Conservation (phyloP, 306 rosid genomes). For the Senna tora region DNA sequence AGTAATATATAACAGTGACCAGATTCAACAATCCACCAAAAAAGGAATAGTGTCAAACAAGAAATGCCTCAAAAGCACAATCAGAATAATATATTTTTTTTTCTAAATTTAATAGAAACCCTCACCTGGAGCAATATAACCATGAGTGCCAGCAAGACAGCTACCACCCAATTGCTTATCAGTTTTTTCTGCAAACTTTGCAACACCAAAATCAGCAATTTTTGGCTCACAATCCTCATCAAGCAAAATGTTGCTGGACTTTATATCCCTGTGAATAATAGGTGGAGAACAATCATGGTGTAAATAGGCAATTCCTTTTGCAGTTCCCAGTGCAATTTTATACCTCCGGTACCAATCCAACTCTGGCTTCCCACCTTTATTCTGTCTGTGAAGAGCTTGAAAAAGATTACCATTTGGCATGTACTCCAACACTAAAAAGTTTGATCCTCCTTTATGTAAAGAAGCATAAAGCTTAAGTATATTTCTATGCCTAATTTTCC, state of each 20-base stretch:
- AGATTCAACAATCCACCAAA: not conserved
- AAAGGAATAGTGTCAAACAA: constrained; percentile 6
- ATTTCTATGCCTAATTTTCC: constrained; percentile 81
- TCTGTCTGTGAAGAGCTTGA: constrained; percentile 69
- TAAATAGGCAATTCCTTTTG: constrained; percentile 86
- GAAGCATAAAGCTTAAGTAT: constrained; percentile 93
- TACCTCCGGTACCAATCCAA: constrained; percentile 83
- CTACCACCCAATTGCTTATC: constrained; percentile 56
- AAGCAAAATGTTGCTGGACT: constrained; percentile 90
- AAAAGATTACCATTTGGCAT: constrained; percentile 87
- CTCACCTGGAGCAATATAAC: constrained; percentile 96
- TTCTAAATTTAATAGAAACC: constrained; percentile 32
- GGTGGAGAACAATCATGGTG: constrained; percentile 94
- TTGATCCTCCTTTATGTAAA: constrained; percentile 68
- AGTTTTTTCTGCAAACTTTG: constrained; percentile 69
- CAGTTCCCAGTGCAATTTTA: constrained; percentile 84
- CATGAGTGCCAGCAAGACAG: constrained; percentile 88
- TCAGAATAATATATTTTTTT: not conserved
- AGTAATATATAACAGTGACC: no score
- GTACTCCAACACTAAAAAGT: constrained; percentile 83
- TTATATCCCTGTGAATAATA: constrained; percentile 86
- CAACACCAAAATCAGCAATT: constrained; percentile 96
- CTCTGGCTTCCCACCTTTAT: constrained; percentile 55
- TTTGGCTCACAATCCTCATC: constrained; percentile 76
- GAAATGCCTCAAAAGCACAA: constrained; percentile 21